phyloP scores from a whole-genome alignment of 2,329 filamentous ascomycete genomes.

The Mycogone perniciosa region DNA sequence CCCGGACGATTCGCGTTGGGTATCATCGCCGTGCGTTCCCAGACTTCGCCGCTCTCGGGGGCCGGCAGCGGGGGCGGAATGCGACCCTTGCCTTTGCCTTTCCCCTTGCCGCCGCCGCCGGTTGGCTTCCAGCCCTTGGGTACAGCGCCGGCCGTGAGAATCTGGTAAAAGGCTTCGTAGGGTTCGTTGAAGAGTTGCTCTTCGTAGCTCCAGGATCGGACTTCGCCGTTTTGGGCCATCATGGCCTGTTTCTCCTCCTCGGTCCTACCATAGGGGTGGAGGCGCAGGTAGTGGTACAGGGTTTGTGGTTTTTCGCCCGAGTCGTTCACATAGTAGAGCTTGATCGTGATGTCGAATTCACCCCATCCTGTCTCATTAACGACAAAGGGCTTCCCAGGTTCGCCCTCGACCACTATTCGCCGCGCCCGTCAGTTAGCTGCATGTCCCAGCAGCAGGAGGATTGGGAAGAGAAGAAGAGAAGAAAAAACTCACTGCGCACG shows the following conservation, averaged over 20 bases:
- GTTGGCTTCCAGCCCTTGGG: constrained; percentile 37
- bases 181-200: constrained; percentile 97
- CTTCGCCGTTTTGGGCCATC: constrained; percentile 53
- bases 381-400: constrained; percentile 63
- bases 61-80: constrained; percentile 33
- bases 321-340: constrained; percentile 86
- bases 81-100: constrained; percentile 42
- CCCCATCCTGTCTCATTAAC: constrained; percentile 95
- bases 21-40: constrained; percentile 67
- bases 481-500: constrained; percentile 56
- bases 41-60: constrained; percentile 43
- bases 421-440: constrained; percentile 2
- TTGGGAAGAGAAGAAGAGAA: not conserved
- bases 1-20: constrained; percentile 60
- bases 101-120: constrained; percentile 45
- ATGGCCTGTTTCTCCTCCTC: constrained; percentile 63
- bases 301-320: constrained; percentile 90
- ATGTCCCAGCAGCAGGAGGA: constrained; percentile 13
- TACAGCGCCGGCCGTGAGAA: constrained; percentile 68
- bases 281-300: constrained; percentile 84
- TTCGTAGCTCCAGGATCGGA: constrained; percentile 79
- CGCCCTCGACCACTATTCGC: constrained; percentile 59
- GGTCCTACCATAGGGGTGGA: constrained; percentile 83
- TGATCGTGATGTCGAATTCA: constrained; percentile 94
- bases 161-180: constrained; percentile 83